phyloP scores from a whole-genome alignment of 257 asterid genomes.

The Coffea canephora region DNA sequence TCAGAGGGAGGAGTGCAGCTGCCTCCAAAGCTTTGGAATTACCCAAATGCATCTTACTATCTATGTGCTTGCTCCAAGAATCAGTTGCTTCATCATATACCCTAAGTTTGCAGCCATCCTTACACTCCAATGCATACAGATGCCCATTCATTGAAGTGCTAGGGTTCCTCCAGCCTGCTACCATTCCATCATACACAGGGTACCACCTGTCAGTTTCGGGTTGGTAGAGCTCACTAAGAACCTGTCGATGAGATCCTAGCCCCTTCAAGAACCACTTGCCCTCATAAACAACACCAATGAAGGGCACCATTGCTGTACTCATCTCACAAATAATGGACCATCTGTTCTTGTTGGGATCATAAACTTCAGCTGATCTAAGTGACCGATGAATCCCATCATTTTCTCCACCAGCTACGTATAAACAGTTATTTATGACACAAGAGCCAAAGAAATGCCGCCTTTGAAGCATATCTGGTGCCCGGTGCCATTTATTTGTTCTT shows the following conservation, averaged over 20 bases:
- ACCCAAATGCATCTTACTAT: slow-evolving; percentile 32
- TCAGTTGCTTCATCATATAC: slow-evolving; percentile 30
- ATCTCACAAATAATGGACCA: slow-evolving; percentile 41
- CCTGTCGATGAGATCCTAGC: slow-evolving; percentile 35
- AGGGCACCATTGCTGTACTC: slow-evolving; percentile 46
- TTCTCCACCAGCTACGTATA: slow-evolving; percentile 47
- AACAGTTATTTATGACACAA: slow-evolving; percentile 38
- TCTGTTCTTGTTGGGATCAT: slow-evolving; percentile 42
- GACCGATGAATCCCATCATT: slow-evolving; percentile 40
- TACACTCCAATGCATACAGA: slow-evolving; percentile 32
- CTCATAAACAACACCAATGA: slow-evolving; percentile 30
- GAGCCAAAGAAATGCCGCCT: slow-evolving; percentile 41
- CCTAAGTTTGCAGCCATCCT: slow-evolving; percentile 34
- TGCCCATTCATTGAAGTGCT: slow-evolving; percentile 28
- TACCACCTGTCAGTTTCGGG: slow-evolving; percentile 34
- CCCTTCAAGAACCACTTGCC: slow-evolving; percentile 38
- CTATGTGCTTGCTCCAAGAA: slow-evolving; percentile 35
- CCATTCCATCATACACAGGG: slow-evolving; percentile 31
- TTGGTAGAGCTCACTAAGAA: slow-evolving; percentile 32
- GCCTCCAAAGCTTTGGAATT: slow-evolving; percentile 36
- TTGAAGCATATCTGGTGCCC: slow-evolving; percentile 49
- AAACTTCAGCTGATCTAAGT: slow-evolving; percentile 41
- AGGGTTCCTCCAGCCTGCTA: slow-evolving; percentile 36
- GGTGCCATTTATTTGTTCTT: slow-evolving; percentile 44
- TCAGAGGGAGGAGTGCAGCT: slow-evolving; percentile 28